Conservation (phyloP, 2,329 filamentous ascomycete genomes). For the Elsinoe perseae region DNA sequence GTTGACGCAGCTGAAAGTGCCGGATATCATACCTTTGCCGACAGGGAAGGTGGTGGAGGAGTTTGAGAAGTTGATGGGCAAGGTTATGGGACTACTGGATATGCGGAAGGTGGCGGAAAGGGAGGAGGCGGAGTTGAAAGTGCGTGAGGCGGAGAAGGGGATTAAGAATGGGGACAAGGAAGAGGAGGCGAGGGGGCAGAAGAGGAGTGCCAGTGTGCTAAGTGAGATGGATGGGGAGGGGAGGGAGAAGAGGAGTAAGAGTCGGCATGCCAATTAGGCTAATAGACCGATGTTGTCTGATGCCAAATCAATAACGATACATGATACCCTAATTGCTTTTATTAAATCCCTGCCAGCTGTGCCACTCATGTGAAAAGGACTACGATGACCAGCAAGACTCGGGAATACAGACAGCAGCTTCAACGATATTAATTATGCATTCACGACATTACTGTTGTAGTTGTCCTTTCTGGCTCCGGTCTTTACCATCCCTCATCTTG, state of each 20-base stretch:
- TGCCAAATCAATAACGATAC: background rate
- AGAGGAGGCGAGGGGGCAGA: conserved; percentile 13
- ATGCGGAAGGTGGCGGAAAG: conserved; percentile 68
- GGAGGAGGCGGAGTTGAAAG: conserved; percentile 61
- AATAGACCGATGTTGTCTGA: background rate
- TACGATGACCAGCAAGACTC: too few relatives aligned
- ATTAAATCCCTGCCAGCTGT: too few relatives aligned
- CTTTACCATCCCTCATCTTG: too few relatives aligned
- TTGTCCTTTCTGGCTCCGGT: background rate
- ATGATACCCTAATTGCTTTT: background rate
- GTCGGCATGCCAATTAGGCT: background rate
- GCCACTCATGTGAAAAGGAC: background rate
- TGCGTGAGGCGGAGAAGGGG: conserved; percentile 37
- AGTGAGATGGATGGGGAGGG: conserved; percentile 15
- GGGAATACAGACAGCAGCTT: too few relatives aligned
- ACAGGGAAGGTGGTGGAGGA: conserved; percentile 62
- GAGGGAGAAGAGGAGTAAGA: conserved; percentile 16
- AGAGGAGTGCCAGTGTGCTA: conserved; percentile 19
- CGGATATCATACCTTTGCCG: conserved; percentile 62
- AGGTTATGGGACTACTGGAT: conserved; percentile 63
- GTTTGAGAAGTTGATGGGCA: conserved; percentile 63
- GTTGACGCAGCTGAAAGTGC: conserved; percentile 63
- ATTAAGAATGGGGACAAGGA: conserved; percentile 16
- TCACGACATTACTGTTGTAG: background rate
- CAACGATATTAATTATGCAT: too few relatives aligned